phyloP scores from a whole-genome alignment of 345 rosid genomes.

The Angophora floribunda region DNA sequence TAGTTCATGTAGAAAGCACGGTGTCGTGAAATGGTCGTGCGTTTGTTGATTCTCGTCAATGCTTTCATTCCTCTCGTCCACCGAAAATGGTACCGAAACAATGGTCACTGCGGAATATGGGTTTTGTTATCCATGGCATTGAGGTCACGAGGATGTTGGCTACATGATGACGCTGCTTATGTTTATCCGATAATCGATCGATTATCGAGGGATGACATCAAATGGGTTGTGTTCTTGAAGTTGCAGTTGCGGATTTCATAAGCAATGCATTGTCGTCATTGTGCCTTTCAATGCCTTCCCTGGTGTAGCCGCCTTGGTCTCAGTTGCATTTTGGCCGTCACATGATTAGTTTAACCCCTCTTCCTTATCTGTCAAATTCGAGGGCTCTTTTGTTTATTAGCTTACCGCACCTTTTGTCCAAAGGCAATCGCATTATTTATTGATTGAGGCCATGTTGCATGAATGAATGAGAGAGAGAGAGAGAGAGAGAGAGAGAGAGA shows the following conservation, averaged over 20 bases:
- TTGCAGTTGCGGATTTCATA: background rate
- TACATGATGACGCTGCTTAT: too few relatives aligned
- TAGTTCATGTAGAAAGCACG: background rate
- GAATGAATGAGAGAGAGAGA: background rate
- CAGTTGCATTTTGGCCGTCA: conserved; percentile 21
- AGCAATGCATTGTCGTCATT: conserved; percentile 9
- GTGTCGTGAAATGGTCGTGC: background rate
- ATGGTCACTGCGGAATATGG: background rate
- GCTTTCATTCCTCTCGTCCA: background rate
- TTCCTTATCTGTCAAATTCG: conserved; percentile 4
- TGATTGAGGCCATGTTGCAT: conserved; percentile 8
- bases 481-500: background rate
- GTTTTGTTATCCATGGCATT: background rate
- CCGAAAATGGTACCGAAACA: background rate
- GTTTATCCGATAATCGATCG: too few relatives aligned
- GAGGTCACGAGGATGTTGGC: background rate
- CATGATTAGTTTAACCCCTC: conserved; percentile 9
- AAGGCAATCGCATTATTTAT: conserved; percentile 1
- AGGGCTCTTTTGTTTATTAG: background rate
- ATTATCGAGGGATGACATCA: background rate
- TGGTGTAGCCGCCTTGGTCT: conserved; percentile 31
- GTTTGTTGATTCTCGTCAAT: background rate
- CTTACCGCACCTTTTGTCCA: background rate
- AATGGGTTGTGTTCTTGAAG: background rate
- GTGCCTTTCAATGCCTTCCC: background rate